Percentiles rank a stretch among this genome's conserved stretches.
These are phyloP conservation scores for Tricholoma sp. DNA, from an alignment of 768 basidiomycete species.

Conservation along the genomic window DNA sequence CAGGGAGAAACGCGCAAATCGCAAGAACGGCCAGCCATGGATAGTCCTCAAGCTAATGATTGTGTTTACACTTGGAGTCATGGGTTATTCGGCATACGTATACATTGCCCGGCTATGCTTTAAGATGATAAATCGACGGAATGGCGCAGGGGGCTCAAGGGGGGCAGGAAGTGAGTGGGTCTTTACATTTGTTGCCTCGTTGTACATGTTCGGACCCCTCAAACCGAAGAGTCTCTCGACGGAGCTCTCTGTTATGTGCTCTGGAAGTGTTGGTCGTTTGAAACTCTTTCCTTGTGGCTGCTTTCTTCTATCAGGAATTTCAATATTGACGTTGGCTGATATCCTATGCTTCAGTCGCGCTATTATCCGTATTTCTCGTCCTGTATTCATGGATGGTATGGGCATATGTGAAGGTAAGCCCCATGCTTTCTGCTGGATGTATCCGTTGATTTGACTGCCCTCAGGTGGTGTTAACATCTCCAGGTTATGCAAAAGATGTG, in stretches of 20 bases:
- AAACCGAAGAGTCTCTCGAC: not conserved
- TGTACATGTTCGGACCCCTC: not conserved
- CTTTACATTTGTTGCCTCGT: not conserved
- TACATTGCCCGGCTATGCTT: constrained; percentile 70
- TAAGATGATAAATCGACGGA: constrained; percentile 55
- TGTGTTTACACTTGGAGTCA: constrained; percentile 50
- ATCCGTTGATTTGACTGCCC: not conserved
- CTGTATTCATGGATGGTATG: constrained; percentile 71
- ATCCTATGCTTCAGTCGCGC: constrained; percentile 44
- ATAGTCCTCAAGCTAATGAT: constrained; percentile 66
- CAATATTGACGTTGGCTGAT: constrained; percentile 1
- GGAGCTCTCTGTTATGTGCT: not conserved
- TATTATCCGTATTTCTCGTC: constrained; percentile 58
- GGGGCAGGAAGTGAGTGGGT: constrained; percentile 61
- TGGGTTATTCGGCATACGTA: constrained; percentile 71
- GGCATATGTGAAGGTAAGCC: constrained; percentile 68
- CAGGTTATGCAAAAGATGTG: constrained; percentile 68
- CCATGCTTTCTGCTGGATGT: not conserved
- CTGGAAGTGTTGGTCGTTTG: not conserved
- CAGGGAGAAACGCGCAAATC: constrained; percentile 36
- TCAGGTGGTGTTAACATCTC: constrained; percentile 61
- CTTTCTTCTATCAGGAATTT: not conserved
- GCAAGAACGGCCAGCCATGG: constrained; percentile 64
- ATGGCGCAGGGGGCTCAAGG: constrained; percentile 40
- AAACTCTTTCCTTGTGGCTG: not conserved